Evolutionary conservation across 1,284 basidiomycete species (phyloP), one percentile per base, ranked within the genome.

Genomic region (Leccinum subspadiceum): DNA sequence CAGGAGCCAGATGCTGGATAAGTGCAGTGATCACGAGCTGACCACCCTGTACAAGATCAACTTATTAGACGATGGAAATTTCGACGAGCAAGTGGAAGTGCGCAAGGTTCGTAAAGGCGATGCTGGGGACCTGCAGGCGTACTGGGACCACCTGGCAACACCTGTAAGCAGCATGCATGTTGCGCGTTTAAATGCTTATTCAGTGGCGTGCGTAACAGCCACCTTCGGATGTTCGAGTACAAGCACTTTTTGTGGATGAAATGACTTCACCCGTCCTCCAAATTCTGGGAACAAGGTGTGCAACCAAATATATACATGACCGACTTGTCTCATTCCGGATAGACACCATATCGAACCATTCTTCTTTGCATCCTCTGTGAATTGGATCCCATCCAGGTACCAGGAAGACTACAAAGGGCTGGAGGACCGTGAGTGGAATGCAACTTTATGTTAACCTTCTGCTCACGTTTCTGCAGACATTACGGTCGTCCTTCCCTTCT

Each of bases 351-450:
- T 85, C 57, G 83, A 85, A 63, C 84, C 83, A 3, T 84, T 84
- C 69, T 85, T 80, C 65, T 85, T 84, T 61, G 79, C 83, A 0
- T 83, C 82, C 1, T 81, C 82, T 0, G 64, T 79, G 9, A 81
- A 82, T 54, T 80, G 80, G 78, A 85, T 83, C 46, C 82, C 83
- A 1, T 76, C 81, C 2, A 75, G 80, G 55, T 84, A 82, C 63
- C 81, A 79, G 62, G 79, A 82, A 60, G 76, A 79, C 52, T 64
- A 76, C 1, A 65, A 67, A 10, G 63, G 64, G 15, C 60, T 68
- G 2, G 64, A 77, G 53, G 83, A 84, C 62, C 83, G 83, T 84
- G 67, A 65, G 82, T 71, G 8, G 31, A 7, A 39, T 41, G 7
- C 2, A n/a, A 20, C 15, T 5, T 0, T 9, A 17, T 13, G 15